Evolutionary conservation across 768 basidiomycete species (phyloP), one percentile per base, ranked within the genome.

Genomic region (Rubroboletus satanas): DNA sequence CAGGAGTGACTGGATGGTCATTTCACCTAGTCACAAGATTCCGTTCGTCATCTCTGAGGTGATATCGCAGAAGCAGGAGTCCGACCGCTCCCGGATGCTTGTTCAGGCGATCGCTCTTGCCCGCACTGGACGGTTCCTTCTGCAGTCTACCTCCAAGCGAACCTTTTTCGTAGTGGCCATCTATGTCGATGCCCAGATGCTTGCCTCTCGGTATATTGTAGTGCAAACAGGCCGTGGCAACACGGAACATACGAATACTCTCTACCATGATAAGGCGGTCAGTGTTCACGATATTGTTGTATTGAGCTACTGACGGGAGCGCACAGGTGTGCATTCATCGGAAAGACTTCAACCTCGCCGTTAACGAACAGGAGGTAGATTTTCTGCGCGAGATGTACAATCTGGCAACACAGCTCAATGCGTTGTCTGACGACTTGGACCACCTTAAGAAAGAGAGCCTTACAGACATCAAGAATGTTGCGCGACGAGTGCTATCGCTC

Each of bases 1-100:
- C 17, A 36, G 17, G 36, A 21, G 10, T 18, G 18, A 39, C 11
- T 39, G 38, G 38, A 18, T 39, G 38, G 38, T 36, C 36, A 9
- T 18, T 21, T 39, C n/a, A 18, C 38, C 38, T 11, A 7, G 18
- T 11, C 21, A 28, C 29, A 5, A 21, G 0, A 48, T 39, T 21
- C 62, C 55, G 4, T 63, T 63, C 15, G 7, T 60, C 17, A 36
- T 63, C 11, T 63, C 15, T 3, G 55, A 63, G 23, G 47, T 60
- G 2, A 26, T 55, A 11, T 63, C 50, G 4, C 5, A 48, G 1
- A 17, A 7, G 14, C 3, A 11, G 1, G n/a, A 55, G 28, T 1
- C 1, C 0, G 52, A 45, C 8, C 45, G 39, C 12, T 45, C 2
- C 10, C 38, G 54, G 5, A 60, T 63, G 54, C 58, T 64, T 7